Conservation (phyloP, 805 yeast species). For the Lipomyces spencermartinsiae region DNA sequence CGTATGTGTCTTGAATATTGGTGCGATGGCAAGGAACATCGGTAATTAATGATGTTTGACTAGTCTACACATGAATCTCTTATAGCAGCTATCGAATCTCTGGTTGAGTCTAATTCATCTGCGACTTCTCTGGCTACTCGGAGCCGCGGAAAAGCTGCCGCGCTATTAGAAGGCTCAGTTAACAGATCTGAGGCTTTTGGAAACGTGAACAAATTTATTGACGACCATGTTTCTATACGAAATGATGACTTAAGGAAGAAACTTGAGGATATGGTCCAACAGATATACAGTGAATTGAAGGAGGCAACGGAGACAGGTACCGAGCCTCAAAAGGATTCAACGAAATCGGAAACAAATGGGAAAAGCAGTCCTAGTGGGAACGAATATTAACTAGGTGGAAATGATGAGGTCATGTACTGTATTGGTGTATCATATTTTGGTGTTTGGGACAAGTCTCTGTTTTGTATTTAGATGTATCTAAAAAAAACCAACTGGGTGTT, state of each 20-base stretch:
- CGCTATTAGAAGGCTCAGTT: slow-evolving; percentile 39
- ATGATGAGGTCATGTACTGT: neutral
- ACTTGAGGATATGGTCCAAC: slow-evolving; percentile 23
- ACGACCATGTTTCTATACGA: slow-evolving; percentile 24
- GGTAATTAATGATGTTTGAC: neutral
- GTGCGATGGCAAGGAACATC: neutral
- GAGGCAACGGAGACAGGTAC: slow-evolving; percentile 5
- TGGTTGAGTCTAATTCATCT: slow-evolving; percentile 21
- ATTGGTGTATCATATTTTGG: neutral
- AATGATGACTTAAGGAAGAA: slow-evolving; percentile 17
- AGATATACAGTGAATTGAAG: slow-evolving; percentile 21
- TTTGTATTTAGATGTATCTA: neutral
- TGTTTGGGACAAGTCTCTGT: neutral
- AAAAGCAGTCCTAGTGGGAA: neutral
- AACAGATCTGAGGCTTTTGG: slow-evolving; percentile 36
- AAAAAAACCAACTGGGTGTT: too few species aligned
- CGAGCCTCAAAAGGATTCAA: neutral
- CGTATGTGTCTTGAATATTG: slow-evolving; percentile 23
- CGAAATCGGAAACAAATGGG: neutral
- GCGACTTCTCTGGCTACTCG: slow-evolving; percentile 30
- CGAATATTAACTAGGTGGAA: neutral
- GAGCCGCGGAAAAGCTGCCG: slow-evolving; percentile 39
- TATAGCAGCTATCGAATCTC: slow-evolving; percentile 24
- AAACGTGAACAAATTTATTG: slow-evolving; percentile 35
- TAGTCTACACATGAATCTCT: slow-evolving; percentile 20